phyloP scores from a whole-genome alignment of 495 filamentous ascomycete species.

The Chaetomidium leptoderma region DNA sequence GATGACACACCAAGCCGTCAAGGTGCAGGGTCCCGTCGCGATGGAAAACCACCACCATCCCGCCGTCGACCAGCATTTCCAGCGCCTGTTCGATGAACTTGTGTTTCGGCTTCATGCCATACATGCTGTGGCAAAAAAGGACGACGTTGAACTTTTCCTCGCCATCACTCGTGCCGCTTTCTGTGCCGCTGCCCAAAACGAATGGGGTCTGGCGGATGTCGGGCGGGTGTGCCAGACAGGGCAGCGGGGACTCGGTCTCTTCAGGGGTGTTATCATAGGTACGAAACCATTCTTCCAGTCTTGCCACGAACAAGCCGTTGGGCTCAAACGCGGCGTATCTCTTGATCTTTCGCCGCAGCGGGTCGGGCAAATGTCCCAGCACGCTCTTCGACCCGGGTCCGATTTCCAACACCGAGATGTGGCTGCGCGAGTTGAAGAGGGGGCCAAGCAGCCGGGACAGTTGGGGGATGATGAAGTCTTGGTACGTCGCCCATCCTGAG shows the following conservation, averaged over 20 bases:
- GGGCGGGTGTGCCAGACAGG: constrained; percentile 39
- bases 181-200: constrained; percentile 28
- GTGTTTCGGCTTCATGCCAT: constrained; percentile 53
- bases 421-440: constrained; percentile 45
- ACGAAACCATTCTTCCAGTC: constrained; percentile 46
- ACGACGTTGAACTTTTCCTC: constrained; percentile 53
- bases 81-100: constrained; percentile 48
- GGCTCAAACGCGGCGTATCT: constrained; percentile 57
- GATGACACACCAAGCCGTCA: constrained; percentile 51
- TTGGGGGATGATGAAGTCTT: constrained; percentile 57
- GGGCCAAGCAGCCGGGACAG: constrained; percentile 46
- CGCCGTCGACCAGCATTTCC: constrained; percentile 48
- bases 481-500: constrained; percentile 46
- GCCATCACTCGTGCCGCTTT: constrained; percentile 11
- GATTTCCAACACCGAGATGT: constrained; percentile 57
- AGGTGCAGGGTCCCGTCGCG: constrained; percentile 39
- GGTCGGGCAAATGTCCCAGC: constrained; percentile 48
- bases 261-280: constrained; percentile 29
- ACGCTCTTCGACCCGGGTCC: constrained; percentile 57
- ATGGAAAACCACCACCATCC: constrained; percentile 54
- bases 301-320: constrained; percentile 47
- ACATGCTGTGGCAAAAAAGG: constrained; percentile 63
- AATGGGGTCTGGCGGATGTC: constrained; percentile 48
- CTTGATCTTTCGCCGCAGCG: constrained; percentile 44
- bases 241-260: constrained; percentile 41